These are phyloP conservation scores for Calonectria leucothoes DNA, from an alignment of 2,329 filamentous ascomycete genomes.

Conservation along the genomic window DNA sequence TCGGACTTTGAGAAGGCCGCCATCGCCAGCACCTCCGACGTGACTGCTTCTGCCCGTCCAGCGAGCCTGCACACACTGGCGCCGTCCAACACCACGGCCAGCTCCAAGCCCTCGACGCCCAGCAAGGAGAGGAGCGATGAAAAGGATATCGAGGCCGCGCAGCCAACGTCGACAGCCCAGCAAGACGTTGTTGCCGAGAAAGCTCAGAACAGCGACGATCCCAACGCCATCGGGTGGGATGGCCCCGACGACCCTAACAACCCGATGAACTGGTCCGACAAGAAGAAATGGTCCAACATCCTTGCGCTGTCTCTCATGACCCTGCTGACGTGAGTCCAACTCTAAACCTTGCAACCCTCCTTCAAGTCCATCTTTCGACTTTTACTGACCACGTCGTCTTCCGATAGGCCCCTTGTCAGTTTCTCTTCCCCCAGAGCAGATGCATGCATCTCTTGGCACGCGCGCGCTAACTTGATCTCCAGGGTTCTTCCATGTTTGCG, in stretches of 20 bases:
- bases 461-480: slow-evolving; percentile 5
- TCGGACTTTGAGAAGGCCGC: slow-evolving; percentile 5
- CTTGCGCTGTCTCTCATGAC: slow-evolving; percentile 46
- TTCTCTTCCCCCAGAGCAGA: background rate
- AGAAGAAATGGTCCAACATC: slow-evolving; percentile 51
- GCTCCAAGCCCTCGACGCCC: background rate
- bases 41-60: slow-evolving; percentile 24
- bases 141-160: slow-evolving; percentile 21
- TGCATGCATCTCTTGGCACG: background rate
- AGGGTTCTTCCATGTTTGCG: slow-evolving; percentile 47
- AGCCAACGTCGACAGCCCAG: background rate
- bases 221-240: slow-evolving; percentile 40
- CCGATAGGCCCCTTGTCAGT: slow-evolving; percentile 37
- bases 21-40: background rate
- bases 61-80: slow-evolving; percentile 34
- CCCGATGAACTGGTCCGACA: slow-evolving; percentile 73
- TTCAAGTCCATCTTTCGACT: too few species aligned
- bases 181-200: background rate
- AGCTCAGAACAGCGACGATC: slow-evolving; percentile 27
- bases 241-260: slow-evolving; percentile 63
- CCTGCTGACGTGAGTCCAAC: slow-evolving; percentile 42
- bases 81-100: slow-evolving; percentile 13
- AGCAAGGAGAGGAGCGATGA: slow-evolving; percentile 24
- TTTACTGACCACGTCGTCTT: slow-evolving; percentile 22
- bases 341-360: too few species aligned